These are phyloP conservation scores for Clonostachys byssicola DNA, from an alignment of 2,329 filamentous ascomycete genomes.

Conservation along the genomic window DNA sequence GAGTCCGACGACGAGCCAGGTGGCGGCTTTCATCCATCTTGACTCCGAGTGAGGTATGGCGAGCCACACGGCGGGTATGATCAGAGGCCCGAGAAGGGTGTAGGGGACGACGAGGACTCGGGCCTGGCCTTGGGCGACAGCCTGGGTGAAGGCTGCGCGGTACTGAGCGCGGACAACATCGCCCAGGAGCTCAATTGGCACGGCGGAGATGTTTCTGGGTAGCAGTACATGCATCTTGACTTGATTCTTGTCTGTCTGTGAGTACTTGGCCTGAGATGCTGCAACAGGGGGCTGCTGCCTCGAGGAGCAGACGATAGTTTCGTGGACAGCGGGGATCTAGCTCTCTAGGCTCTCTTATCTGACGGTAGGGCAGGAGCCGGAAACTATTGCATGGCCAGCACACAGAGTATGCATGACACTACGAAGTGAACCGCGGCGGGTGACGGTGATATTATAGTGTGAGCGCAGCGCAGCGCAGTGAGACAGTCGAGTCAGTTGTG, in stretches of 20 bases:
- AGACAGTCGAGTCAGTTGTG: no score
- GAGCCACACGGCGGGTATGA: slow-evolving; percentile 51
- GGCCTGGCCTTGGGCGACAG: slow-evolving; percentile 28
- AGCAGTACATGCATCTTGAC: background rate
- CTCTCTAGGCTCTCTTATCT: no score
- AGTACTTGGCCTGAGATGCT: background rate
- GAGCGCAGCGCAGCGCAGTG: no score
- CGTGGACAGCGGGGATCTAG: no score
- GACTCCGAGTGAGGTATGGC: slow-evolving; percentile 45
- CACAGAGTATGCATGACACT: no score
- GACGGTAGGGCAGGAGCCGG: no score
- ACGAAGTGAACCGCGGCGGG: no score
- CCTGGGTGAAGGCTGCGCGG: slow-evolving; percentile 26
- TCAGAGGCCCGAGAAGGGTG: slow-evolving; percentile 36
- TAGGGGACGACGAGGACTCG: slow-evolving; percentile 50
- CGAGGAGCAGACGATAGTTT: no score
- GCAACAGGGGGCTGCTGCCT: no score
- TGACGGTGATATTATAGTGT: no score
- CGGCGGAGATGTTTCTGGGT: background rate
- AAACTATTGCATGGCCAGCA: no score
- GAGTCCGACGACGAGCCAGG: slow-evolving; percentile 42
- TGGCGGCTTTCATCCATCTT: slow-evolving; percentile 43
- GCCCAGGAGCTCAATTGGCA: slow-evolving; percentile 11
- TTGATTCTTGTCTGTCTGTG: background rate
- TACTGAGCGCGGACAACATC: slow-evolving; percentile 22